Base-by-base conservation (phyloP, 495 filamentous ascomycete genomes). In the Trypethelium eluteriae region DNA sequence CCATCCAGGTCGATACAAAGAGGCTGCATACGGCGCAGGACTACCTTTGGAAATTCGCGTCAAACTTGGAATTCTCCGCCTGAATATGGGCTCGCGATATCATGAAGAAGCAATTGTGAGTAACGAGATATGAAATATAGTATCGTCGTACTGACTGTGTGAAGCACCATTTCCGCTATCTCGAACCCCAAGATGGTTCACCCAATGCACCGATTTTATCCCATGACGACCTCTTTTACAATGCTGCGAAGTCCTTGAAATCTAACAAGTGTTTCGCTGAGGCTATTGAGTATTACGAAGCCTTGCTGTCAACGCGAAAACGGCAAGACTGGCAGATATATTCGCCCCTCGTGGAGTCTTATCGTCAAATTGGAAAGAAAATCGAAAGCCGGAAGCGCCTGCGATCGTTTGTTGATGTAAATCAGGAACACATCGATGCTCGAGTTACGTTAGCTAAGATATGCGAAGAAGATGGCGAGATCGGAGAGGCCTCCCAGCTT, bases 41-140 rank as follows among this genome's bases (percentile, higher is more conserved):
- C 81, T 98, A 14, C 94, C 94, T 0, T 71, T 79, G 2, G 93
- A 97, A 67, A 74, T 98, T 41, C 85, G 92, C n/a, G 84, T 91
- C 16, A 96, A 92, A 75, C 78, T 98, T 67, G 93, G 91, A 10
- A 71, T 94, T 3, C 95, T 89, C 74, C 84, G 95, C 35, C 75
- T 95, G 41, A 86, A 85, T 61, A 79, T 89, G 69, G 85, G 84
- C 0, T 74, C 78, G 38, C 70, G 73, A 6, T 74, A 92, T 65
- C 76, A 86, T 46, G 77, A 83, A n/a, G 93, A 98, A 78, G 92
- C 91, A 25, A 77, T 89, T 76, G 88, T 90, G 80, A 81, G 83
- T 78, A 46, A 62, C 67, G 38, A 11, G 41, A 34, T 36, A 7
- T 36, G 12, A 53, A 53, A 32, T 59, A 9, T 36, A 3, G 25